These are phyloP conservation scores for Erigeron canadensis DNA, from an alignment of 129 eudicot genomes.

Conservation along the genomic window DNA sequence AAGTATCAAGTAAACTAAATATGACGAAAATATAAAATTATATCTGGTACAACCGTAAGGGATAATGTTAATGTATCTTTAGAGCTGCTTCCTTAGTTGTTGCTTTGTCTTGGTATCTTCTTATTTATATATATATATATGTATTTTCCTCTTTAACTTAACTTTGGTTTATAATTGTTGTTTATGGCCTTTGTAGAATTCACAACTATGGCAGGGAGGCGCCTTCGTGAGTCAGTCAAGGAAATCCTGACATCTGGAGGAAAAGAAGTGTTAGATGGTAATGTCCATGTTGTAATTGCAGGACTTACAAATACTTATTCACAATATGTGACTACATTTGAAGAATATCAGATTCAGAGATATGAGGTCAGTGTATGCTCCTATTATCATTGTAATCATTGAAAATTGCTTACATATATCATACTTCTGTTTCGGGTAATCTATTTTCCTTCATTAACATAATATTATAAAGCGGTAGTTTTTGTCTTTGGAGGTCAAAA, in stretches of 20 bases:
- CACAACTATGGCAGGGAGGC: slow-evolving; percentile 70
- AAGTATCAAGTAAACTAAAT: too few species aligned
- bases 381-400: neutral
- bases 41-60: slow-evolving; percentile 7
- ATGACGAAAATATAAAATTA: neutral
- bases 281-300: slow-evolving; percentile 48
- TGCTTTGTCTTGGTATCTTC: neutral
- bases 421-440: too few species aligned
- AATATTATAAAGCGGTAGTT: too few species aligned
- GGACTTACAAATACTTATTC: slow-evolving; percentile 61
- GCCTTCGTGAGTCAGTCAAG: slow-evolving; percentile 56
- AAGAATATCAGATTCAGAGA: slow-evolving; percentile 60
- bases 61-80: neutral
- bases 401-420: too few species aligned
- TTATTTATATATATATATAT: neutral
- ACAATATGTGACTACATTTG: slow-evolving; percentile 61
- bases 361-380: slow-evolving; percentile 40
- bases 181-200: slow-evolving; percentile 38
- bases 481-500: too few species aligned
- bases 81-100: slow-evolving; percentile 5
- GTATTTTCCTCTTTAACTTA: neutral
- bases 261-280: slow-evolving; percentile 10
- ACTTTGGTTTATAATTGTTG: neutral
- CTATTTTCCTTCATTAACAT: too few species aligned
- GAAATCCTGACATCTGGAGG: slow-evolving; percentile 33